Evolutionary conservation across 2,329 filamentous ascomycete genomes (phyloP).

Genomic region (Ustulina deusta): DNA sequence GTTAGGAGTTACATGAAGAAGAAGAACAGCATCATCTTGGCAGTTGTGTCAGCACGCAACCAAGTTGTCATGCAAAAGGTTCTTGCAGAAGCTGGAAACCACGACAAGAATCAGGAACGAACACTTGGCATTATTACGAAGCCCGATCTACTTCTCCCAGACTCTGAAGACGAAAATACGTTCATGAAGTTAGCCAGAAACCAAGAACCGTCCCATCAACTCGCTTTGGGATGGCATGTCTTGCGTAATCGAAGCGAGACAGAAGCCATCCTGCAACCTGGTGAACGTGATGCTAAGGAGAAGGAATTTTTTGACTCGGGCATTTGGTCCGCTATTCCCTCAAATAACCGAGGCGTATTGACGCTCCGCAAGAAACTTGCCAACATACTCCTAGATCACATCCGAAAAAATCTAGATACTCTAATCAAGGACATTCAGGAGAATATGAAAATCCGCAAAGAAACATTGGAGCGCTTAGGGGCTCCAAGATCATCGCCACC

Average conservation of each 20-base stretch:
- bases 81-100: slow-evolving; percentile 56
- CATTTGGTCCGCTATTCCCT: slow-evolving; percentile 47
- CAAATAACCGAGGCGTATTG: slow-evolving; percentile 52
- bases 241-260: slow-evolving; percentile 61
- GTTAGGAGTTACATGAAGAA: slow-evolving; percentile 67
- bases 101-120: slow-evolving; percentile 59
- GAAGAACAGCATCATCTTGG: slow-evolving; percentile 69
- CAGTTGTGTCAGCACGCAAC: slow-evolving; percentile 62
- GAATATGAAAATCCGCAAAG: slow-evolving; percentile 37
- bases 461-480: slow-evolving; percentile 43
- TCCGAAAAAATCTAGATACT: slow-evolving; percentile 47
- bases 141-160: slow-evolving; percentile 58
- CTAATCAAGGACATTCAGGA: slow-evolving; percentile 48
- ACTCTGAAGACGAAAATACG: slow-evolving; percentile 54
- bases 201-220: slow-evolving; percentile 47
- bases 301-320: slow-evolving; percentile 50
- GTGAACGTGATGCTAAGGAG: slow-evolving; percentile 51
- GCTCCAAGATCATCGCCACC: slow-evolving; percentile 44
- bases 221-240: slow-evolving; percentile 65
- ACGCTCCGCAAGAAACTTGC: slow-evolving; percentile 54
- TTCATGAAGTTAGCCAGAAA: slow-evolving; percentile 55
- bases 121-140: slow-evolving; percentile 71
- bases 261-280: slow-evolving; percentile 40
- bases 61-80: slow-evolving; percentile 66
- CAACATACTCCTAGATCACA: slow-evolving; percentile 51